Base-by-base conservation (phyloP, 352 stramenopile genomes). In the Chrysophaeum taylorii region DNA sequence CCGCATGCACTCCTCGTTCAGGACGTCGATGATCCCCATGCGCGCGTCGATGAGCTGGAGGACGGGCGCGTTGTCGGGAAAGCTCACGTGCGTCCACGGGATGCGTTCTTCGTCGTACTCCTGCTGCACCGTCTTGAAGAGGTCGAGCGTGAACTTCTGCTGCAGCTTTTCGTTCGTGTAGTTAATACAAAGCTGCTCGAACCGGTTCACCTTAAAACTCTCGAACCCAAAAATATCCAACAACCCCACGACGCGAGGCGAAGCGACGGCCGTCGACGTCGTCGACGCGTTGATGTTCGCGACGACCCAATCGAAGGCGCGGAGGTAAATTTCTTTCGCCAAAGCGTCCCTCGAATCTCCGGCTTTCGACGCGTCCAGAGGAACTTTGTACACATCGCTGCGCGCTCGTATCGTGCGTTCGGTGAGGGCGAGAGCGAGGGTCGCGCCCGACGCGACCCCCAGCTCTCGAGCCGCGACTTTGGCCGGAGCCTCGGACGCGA, bases 151-250 rank as follows among this genome's bases (percentile, higher is more conserved):
- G 71, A 95, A 96, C 73, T 94, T 88, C 62, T 94, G 86, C 81
- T 96, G 89, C 35, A 96, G 77, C 50, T 88, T 94, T 68, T 95
- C 89, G 72, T 96, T 96, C 0, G 87, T 87, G 75, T 92, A 96
- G 80, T 96, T 96, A 73, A 96, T 96, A 75, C 89, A 96, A 9
- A 93, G 71, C 74, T 93, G 88, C 77, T 94, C 88, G 70, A 92
- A 94, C 68, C 87, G 89, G 74, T 95, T 95, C 18, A 84, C 86
- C 63, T 87, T 82, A 50, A 95, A 95, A 60, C 88, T 85, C 75
- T 95, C 89, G 73, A 95, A 95, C 14, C 89, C 89, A 57, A 94
- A 95, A 70, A 95, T 95, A 72, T 95, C 89, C 12, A 95, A 74
- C 72, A 96, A 84, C 27, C 89, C 88, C 63, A 95, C 92, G 9